Conservation (phyloP, 1,284 basidiomycete species). For the Ustilago hordei region DNA sequence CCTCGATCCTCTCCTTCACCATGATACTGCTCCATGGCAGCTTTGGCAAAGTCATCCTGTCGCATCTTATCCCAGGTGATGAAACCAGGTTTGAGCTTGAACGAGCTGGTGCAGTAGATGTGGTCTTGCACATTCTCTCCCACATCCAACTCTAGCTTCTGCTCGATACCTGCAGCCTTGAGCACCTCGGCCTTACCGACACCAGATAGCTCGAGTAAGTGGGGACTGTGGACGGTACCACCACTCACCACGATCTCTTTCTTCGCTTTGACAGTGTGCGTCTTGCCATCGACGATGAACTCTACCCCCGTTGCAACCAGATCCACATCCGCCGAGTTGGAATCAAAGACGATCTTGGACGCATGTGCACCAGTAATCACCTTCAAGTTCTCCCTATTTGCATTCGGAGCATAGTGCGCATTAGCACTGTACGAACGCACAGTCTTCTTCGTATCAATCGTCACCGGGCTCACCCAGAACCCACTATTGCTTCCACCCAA, state of each 20-base stretch:
- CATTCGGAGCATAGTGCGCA: constrained; percentile 55
- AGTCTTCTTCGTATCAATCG: constrained; percentile 39
- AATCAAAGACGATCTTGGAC: constrained; percentile 39
- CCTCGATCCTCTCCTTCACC: constrained; percentile 48
- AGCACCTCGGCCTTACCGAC: constrained; percentile 48
- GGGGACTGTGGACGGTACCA: constrained; percentile 71
- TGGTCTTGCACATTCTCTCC: constrained; percentile 74
- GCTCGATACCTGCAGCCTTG: constrained; percentile 40
- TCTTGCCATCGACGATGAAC: constrained; percentile 58
- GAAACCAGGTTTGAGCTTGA: constrained; percentile 56
- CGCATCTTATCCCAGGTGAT: constrained; percentile 61
- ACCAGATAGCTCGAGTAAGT: constrained; percentile 59
- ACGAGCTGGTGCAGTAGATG: constrained; percentile 68
- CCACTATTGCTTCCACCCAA: constrained; percentile 52
- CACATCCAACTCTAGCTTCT: constrained; percentile 69
- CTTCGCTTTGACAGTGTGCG: constrained; percentile 64
- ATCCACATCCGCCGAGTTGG: constrained; percentile 20
- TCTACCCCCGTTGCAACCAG: constrained; percentile 61
- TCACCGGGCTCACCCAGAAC: constrained; percentile 53
- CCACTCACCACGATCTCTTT: constrained; percentile 73
- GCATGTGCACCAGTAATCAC: constrained; percentile 56
- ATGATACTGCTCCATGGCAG: constrained; percentile 55
- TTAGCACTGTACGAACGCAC: constrained; percentile 50
- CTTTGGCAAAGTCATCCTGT: constrained; percentile 55
- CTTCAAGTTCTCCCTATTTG: constrained; percentile 44